Conservation (phyloP, 2,329 filamentous ascomycete species). For the Akanthomyces muscarius region DNA sequence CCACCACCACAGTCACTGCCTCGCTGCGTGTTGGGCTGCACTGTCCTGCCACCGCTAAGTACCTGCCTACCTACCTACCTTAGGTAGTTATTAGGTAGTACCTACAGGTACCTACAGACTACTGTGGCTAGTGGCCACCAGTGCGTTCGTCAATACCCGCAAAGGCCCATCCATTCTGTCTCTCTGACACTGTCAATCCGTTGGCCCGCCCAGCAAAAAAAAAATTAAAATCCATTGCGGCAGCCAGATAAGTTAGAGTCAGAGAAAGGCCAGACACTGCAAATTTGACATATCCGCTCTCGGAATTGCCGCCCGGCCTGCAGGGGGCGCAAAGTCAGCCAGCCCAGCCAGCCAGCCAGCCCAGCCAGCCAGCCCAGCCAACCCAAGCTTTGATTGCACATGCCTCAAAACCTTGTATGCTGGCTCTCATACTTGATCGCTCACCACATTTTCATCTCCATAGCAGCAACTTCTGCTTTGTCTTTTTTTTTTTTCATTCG, state of each 20-base stretch:
- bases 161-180: conserved; percentile 1
- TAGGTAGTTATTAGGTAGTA: too few species aligned
- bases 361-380: conserved; percentile 2
- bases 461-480: neutral
- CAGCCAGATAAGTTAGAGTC: neutral
- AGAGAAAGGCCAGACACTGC: neutral
- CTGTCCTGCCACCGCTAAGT: neutral
- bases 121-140: neutral
- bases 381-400: conserved; percentile 15
- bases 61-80: too few species aligned
- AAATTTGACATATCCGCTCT: conserved; percentile 14
- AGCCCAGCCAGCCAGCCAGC: neutral
- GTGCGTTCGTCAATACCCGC: conserved; percentile 6
- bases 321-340: neutral
- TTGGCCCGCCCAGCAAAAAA: conserved; percentile 3
- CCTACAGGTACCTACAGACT: neutral
- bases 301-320: conserved; percentile 13
- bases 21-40: neutral
- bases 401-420: conserved; percentile 17
- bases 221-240: conserved; percentile 6
- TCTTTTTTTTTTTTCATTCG: neutral
- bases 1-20: neutral
- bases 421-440: neutral
- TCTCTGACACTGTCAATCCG: neutral
- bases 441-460: conserved; percentile 14